Percentiles rank a stretch among this genome's conserved stretches.
phyloP scores from a whole-genome alignment of 495 filamentous ascomycete species.

The Stereocaulon alpinum region DNA sequence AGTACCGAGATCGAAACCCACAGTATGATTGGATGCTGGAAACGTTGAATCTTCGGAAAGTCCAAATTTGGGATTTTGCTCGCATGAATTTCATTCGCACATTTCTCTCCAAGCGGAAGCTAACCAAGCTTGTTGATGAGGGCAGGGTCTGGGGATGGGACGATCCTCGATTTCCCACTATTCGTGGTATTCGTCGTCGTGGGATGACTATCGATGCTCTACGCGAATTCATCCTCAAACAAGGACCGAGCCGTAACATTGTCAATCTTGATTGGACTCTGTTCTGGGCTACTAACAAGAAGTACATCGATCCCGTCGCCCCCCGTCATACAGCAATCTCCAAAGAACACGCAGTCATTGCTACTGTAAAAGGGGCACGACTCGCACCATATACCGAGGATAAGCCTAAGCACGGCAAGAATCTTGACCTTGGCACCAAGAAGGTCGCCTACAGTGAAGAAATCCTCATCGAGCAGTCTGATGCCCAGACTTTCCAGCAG shows the following conservation, averaged over 20 bases:
- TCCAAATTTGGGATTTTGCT: conserved; percentile 96
- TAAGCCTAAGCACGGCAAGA: conserved; percentile 79
- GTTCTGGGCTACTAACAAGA: conserved; percentile 94
- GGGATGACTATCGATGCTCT: conserved; percentile 86
- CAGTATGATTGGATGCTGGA: conserved; percentile 97
- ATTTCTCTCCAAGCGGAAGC: conserved; percentile 86
- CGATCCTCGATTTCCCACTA: conserved; percentile 88
- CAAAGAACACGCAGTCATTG: conserved; percentile 55
- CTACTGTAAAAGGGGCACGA: conserved; percentile 58
- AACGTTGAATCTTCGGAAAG: conserved; percentile 70
- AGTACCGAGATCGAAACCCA: conserved; percentile 94
- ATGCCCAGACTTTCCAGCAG: conserved; percentile 68
- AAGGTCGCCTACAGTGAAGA: conserved; percentile 64
- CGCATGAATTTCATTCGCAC: conserved; percentile 93
- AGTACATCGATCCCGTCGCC: conserved; percentile 82
- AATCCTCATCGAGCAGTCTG: conserved; percentile 74
- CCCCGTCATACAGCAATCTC: conserved; percentile 74
- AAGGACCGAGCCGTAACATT: conserved; percentile 81
- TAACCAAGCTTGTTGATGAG: conserved; percentile 82
- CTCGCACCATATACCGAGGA: conserved; percentile 55
- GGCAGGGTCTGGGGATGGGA: conserved; percentile 90
- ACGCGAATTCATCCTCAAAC: conserved; percentile 85
- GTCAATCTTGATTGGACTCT: conserved; percentile 83
- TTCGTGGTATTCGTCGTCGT: conserved; percentile 77
- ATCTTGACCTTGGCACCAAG: conserved; percentile 72